These are phyloP conservation scores for Podila epicladia DNA, from an alignment of 192 early-diverging fungal species.

Conservation along the genomic window DNA sequence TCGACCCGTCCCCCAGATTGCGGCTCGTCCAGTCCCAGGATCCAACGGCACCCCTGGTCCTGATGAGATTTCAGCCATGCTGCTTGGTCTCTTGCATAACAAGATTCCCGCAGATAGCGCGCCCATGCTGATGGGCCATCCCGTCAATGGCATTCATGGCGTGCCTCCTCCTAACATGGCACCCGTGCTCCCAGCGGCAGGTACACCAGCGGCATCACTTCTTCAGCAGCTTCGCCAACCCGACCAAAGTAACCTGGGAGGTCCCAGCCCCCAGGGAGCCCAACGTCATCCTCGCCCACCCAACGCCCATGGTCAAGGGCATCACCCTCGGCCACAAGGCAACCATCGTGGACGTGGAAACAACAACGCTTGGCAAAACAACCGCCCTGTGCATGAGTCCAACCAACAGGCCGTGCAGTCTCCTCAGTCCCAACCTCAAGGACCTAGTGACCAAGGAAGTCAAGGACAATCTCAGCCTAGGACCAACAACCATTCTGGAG, in stretches of 20 bases:
- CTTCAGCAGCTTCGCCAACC: slow-evolving; percentile 35
- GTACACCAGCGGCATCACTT: slow-evolving; percentile 27
- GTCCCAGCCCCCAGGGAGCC: slow-evolving; percentile 2
- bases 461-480: slow-evolving; percentile 2
- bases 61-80: slow-evolving; percentile 24
- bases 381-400: background rate
- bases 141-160: slow-evolving; percentile 2
- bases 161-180: background rate
- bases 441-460: background rate
- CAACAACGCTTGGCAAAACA: background rate
- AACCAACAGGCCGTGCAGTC: background rate
- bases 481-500: background rate
- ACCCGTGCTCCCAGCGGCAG: slow-evolving; percentile 30
- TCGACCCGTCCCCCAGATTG: slow-evolving; percentile 24
- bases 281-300: slow-evolving; percentile 39
- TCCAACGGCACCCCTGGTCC: background rate
- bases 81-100: slow-evolving; percentile 36
- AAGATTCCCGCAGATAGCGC: slow-evolving; percentile 19
- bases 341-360: background rate
- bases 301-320: background rate
- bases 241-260: slow-evolving; percentile 9
- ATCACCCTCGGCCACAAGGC: slow-evolving; percentile 5
- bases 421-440: background rate
- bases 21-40: slow-evolving; percentile 19
- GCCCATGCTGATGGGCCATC: background rate